Conservation (phyloP, 345 rosid genomes). For the Crucihimalaya himalaica region DNA sequence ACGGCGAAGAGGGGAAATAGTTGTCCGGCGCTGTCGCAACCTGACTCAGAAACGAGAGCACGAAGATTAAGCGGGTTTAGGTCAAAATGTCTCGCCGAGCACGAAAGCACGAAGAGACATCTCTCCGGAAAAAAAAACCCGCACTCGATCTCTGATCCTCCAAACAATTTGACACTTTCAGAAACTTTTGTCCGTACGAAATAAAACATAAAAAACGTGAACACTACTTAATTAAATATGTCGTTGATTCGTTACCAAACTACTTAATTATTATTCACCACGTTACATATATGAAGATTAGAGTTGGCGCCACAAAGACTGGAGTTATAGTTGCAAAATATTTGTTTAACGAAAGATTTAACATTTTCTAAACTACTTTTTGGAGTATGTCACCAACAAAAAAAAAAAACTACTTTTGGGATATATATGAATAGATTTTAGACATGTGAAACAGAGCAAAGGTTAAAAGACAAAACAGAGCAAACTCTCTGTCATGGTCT, state of each 20-base stretch:
- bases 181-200: slow-evolving; percentile 16
- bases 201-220: neutral
- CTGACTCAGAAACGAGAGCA: slow-evolving; percentile 34
- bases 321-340: neutral
- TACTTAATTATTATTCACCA: neutral
- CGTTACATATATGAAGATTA: neutral
- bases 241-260: neutral
- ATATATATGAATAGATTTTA: neutral
- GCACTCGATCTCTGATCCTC: slow-evolving; percentile 20
- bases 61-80: slow-evolving; percentile 6
- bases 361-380: neutral
- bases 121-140: slow-evolving; percentile 32
- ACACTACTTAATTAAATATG: neutral
- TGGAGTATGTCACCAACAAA: too few species aligned
- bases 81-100: slow-evolving; percentile 37
- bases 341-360: slow-evolving; percentile 15
- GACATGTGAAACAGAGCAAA: slow-evolving; percentile 19
- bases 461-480: neutral
- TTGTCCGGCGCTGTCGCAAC: slow-evolving; percentile 42
- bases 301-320: slow-evolving; percentile 4
- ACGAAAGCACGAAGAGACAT: slow-evolving; percentile 35
- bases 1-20: slow-evolving; percentile 46
- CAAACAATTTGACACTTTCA: slow-evolving; percentile 15
- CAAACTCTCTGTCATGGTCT: slow-evolving; percentile 2
- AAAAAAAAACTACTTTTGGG: neutral